Evolutionary conservation across 257 asterid genomes (phyloP).

Genomic region (Phtheirospermum japonicum): DNA sequence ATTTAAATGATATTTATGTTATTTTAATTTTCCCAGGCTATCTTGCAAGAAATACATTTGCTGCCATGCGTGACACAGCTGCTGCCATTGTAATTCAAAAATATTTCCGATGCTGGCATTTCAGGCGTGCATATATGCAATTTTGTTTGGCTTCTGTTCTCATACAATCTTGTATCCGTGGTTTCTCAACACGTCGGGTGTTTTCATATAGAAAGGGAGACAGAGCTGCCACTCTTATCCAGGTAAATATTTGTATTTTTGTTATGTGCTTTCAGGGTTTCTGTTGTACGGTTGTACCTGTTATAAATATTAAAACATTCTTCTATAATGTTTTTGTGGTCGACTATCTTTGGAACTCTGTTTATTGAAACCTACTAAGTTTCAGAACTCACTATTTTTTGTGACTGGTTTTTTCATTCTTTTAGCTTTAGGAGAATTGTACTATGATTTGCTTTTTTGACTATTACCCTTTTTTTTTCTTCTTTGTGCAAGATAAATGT

Average conservation of each 20-base stretch:
- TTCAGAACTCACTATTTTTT: neutral
- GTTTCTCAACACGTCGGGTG: conserved; percentile 60
- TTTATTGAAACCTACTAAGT: conserved; percentile 1
- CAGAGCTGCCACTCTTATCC: conserved; percentile 79
- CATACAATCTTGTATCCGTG: conserved; percentile 73
- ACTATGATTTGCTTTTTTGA: conserved; percentile 4
- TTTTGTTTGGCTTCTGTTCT: conserved; percentile 51
- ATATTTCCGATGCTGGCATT: conserved; percentile 55
- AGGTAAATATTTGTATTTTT: conserved; percentile 47
- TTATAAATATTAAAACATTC: conserved; percentile 3
- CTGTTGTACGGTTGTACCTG: neutral
- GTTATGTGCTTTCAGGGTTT: conserved; percentile 20
- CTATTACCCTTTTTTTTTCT: neutral
- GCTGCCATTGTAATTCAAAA: conserved; percentile 76
- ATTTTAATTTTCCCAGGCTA: conserved; percentile 47
- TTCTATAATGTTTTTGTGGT: conserved; percentile 16
- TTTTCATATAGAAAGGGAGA: conserved; percentile 58
- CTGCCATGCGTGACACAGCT: conserved; percentile 51
- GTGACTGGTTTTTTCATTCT: neutral
- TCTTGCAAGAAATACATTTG: conserved; percentile 56
- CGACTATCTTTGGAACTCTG: conserved; percentile 15
- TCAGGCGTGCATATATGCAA: conserved; percentile 62
- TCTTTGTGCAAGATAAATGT: no score
- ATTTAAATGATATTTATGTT: conserved; percentile 12
- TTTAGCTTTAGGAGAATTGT: conserved; percentile 5